Percentiles rank a stretch among this genome's conserved stretches.
These are phyloP conservation scores for Leishmania gerbilli DNA, from an alignment of 208 protist species.

Conservation along the genomic window DNA sequence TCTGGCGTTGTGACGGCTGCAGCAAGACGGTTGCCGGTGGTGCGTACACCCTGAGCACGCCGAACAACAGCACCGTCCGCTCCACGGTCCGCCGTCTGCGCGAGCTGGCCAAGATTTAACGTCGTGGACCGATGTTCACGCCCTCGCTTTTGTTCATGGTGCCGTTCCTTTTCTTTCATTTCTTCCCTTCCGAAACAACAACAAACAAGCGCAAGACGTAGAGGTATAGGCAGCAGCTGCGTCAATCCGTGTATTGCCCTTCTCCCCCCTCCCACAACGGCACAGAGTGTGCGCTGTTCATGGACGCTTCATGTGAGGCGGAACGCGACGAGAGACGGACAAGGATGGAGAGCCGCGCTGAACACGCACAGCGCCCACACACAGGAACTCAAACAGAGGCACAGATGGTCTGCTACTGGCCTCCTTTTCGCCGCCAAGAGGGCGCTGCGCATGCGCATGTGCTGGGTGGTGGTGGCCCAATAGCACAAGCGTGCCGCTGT, in stretches of 20 bases:
- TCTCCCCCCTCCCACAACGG: not conserved
- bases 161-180: not conserved
- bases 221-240: not conserved
- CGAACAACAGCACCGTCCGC: constrained; percentile 97
- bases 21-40: constrained; percentile 97
- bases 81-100: constrained; percentile 98
- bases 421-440: not conserved
- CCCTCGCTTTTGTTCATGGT: not conserved
- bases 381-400: not conserved
- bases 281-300: not conserved
- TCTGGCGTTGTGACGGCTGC: constrained; percentile 99
- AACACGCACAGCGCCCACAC: not conserved
- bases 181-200: not conserved
- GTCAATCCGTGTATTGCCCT: not conserved
- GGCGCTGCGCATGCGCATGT: not conserved
- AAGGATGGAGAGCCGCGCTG: not conserved
- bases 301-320: not conserved
- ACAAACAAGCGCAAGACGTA: not conserved
- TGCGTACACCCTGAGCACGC: constrained; percentile 96
- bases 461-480: not conserved
- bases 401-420: not conserved
- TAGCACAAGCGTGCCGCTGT: not conserved
- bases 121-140: not conserved
- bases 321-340: not conserved
- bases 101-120: constrained; percentile 90